Conservation (phyloP, 768 basidiomycete species). For the Tulasnella sp. region DNA sequence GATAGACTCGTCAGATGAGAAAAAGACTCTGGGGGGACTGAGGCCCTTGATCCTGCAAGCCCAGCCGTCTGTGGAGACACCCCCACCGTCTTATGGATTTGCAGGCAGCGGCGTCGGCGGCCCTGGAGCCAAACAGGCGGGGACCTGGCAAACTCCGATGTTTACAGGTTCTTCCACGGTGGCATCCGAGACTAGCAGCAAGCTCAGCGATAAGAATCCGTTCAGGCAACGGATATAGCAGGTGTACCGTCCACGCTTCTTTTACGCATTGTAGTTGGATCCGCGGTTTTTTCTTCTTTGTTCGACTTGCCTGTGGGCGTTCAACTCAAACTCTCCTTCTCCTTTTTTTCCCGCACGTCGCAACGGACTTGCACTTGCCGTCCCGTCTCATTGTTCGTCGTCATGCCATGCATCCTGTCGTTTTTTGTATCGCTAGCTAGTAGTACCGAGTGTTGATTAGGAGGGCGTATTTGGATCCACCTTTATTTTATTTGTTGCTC, state of each 20-base stretch:
- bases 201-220: slow-evolving; percentile 25
- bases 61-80: slow-evolving; percentile 1
- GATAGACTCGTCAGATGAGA: background rate
- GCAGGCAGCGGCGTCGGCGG: slow-evolving; percentile 3
- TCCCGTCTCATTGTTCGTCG: background rate
- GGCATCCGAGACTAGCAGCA: background rate
- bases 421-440: background rate
- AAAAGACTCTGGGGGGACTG: background rate
- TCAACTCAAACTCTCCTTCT: background rate
- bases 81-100: background rate
- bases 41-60: background rate
- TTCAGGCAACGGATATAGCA: slow-evolving; percentile 13
- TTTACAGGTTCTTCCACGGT: slow-evolving; percentile 12
- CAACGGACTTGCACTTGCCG: background rate
- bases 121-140: background rate
- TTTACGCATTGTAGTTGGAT: background rate
- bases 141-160: slow-evolving; percentile 21
- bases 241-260: background rate
- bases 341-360: slow-evolving; percentile 7
- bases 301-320: background rate
- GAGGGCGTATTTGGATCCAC: slow-evolving; percentile 8
- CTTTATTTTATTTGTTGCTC: slow-evolving; percentile 5
- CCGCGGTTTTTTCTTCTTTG: background rate
- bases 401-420: background rate
- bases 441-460: background rate